Base-by-base conservation (phyloP, 202 grass and related monocot genomes). In the Tripidium arundinaceum region DNA sequence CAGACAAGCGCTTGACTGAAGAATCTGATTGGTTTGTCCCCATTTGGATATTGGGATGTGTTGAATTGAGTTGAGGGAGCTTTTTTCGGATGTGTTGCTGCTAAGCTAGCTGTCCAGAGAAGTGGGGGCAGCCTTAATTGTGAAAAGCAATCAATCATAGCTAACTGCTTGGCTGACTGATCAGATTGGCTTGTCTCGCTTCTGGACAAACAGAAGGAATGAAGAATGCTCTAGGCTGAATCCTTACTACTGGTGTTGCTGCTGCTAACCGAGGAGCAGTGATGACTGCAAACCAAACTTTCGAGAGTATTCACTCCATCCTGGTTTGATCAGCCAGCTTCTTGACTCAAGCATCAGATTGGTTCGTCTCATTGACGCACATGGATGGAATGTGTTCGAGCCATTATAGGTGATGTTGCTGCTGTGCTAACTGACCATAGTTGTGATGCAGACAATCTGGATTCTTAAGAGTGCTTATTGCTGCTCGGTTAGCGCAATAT, bases 1-100 rank as follows among this genome's bases (percentile, higher is more conserved):
- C 33, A 42, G 64, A 49, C 75, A 43, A 79, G 13, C 27, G 1
- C 21, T 43, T 0, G 6, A 77, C 7, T 82, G 42, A 55, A 71
- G 41, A 71, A 77, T 71, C 42, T 31, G 50, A 86, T 70, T 62
- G 31, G 8, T 29, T 76, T 42, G 64, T 33, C 55, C 16, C 28
- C 31, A 1, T 52, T 39, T 12, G 0, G 6, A 18, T 58, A 9
- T 39, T 40, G 4, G 31, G 31, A 16, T 43, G 34, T 2, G 29
- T 42, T 2, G 24, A 40, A 62, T 68, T 60, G 69, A 33, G 43
- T 31, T n/a, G 27, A 33, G 16, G 21, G 4, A 13, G 64, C 54
- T 12, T 4, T 61, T 61, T 75, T 81, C 70, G 1, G 33, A 12
- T 15, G 72, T 0, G 65, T 28, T 41, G 24, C 80, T 75, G 26